phyloP scores from a whole-genome alignment of 1,139 yeast species.

The Kodamaea plutei region DNA sequence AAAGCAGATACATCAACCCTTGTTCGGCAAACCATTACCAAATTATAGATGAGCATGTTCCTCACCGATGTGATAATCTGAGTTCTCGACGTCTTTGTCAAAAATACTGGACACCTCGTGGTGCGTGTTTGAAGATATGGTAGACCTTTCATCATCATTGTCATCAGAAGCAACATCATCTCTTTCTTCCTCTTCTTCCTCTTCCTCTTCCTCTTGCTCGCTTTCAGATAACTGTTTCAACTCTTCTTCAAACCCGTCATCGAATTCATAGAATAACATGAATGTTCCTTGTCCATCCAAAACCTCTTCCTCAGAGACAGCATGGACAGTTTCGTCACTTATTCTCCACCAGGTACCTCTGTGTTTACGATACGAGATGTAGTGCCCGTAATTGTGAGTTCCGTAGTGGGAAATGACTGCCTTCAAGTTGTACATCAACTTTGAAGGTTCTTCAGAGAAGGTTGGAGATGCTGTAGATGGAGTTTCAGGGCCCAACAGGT shows the following conservation, averaged over 20 bases:
- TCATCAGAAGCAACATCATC: slow-evolving; percentile 12
- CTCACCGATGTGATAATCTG: slow-evolving; percentile 12
- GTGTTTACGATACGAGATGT: slow-evolving; percentile 75
- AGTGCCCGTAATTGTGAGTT: slow-evolving; percentile 93
- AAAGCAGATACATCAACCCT: too few relatives aligned
- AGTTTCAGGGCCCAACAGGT: background rate
- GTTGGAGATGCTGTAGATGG: slow-evolving; percentile 1
- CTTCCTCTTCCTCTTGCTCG: slow-evolving; percentile 31
- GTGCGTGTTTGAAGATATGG: slow-evolving; percentile 5
- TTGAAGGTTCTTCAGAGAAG: slow-evolving; percentile 19
- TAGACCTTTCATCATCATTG: slow-evolving; percentile 8
- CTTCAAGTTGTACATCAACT: slow-evolving; percentile 61
- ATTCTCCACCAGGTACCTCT: slow-evolving; percentile 94
- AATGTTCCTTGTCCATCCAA: slow-evolving; percentile 81
- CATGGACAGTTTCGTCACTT: slow-evolving; percentile 82
- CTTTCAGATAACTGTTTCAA: slow-evolving; percentile 31
- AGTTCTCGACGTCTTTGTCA: slow-evolving; percentile 7
- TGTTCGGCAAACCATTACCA: too few relatives aligned
- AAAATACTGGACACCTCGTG: slow-evolving; percentile 4
- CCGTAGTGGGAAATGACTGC: slow-evolving; percentile 92
- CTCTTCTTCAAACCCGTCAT: slow-evolving; percentile 35
- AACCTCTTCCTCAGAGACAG: slow-evolving; percentile 77
- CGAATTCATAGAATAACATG: slow-evolving; percentile 79
- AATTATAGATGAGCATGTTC: slow-evolving; percentile 16
- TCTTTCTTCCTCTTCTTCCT: slow-evolving; percentile 12